Percentiles rank a stretch among this genome's conserved stretches.
phyloP scores from a whole-genome alignment of 306 rosid genomes.

The Prunus padus region DNA sequence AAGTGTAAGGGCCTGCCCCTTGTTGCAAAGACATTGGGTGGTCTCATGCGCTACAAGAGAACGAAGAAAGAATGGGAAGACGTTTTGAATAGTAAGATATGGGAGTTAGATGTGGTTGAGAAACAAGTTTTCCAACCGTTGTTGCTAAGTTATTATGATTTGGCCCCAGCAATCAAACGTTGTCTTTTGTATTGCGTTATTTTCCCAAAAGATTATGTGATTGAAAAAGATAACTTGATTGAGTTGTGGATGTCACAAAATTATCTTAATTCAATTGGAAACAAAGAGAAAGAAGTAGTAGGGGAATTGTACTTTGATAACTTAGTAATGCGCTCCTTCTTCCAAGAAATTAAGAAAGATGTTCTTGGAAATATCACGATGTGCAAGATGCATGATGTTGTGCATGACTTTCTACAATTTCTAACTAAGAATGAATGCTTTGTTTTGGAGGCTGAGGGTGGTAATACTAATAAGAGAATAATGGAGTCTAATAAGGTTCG shows the following conservation, averaged over 20 bases:
- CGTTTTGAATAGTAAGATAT: neutral
- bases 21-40: constrained; percentile 12
- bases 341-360: neutral
- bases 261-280: neutral
- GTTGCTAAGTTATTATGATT: constrained; percentile 17
- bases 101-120: neutral
- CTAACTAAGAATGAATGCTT: neutral
- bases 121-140: neutral
- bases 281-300: neutral
- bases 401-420: neutral
- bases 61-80: neutral
- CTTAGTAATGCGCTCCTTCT: neutral
- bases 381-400: neutral
- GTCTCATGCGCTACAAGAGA: neutral
- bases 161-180: neutral
- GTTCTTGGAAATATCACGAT: neutral
- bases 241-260: neutral
- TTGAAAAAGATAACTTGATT: neutral
- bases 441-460: neutral
- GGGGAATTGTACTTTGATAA: neutral
- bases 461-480: neutral
- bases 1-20: constrained; percentile 23
- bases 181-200: neutral
- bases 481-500: neutral
- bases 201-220: neutral